These are phyloP conservation scores for Amphichorda felina DNA, from an alignment of 2,329 filamentous ascomycete species.

Conservation along the genomic window DNA sequence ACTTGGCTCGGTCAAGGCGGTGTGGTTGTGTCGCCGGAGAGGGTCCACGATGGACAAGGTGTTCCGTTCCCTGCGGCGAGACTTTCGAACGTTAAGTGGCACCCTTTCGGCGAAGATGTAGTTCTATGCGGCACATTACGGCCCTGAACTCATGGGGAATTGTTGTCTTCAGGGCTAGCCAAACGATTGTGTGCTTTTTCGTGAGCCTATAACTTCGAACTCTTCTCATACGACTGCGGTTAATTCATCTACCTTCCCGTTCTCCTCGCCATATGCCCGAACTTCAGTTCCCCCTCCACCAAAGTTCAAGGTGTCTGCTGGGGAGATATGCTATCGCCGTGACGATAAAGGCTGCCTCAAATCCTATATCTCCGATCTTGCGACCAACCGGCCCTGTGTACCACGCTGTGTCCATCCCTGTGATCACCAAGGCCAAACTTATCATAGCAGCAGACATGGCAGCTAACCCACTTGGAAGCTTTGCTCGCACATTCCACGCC, in stretches of 20 bases:
- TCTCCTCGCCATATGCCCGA: too few species aligned
- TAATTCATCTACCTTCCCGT: too few species aligned
- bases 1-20: slow-evolving; percentile 80
- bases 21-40: slow-evolving; percentile 63
- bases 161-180: not conserved
- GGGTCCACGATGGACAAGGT: slow-evolving; percentile 35
- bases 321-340: slow-evolving; percentile 28
- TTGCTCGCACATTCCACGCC: slow-evolving; percentile 30
- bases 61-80: slow-evolving; percentile 49
- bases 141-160: slow-evolving; percentile 11
- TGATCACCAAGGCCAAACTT: slow-evolving; percentile 27
- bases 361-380: slow-evolving; percentile 31
- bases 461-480: slow-evolving; percentile 28
- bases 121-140: slow-evolving; percentile 56
- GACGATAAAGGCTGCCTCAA: slow-evolving; percentile 29
- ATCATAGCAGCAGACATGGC: slow-evolving; percentile 29
- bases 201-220: too few species aligned
- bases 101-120: slow-evolving; percentile 70
- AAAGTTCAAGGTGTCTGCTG: slow-evolving; percentile 7
- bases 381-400: slow-evolving; percentile 28
- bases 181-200: not conserved
- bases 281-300: too few species aligned
- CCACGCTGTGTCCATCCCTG: slow-evolving; percentile 30
- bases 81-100: slow-evolving; percentile 58
- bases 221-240: too few species aligned